Base-by-base conservation (phyloP, 108 stramenopile species). In the Aurantiochytrium sp. region DNA sequence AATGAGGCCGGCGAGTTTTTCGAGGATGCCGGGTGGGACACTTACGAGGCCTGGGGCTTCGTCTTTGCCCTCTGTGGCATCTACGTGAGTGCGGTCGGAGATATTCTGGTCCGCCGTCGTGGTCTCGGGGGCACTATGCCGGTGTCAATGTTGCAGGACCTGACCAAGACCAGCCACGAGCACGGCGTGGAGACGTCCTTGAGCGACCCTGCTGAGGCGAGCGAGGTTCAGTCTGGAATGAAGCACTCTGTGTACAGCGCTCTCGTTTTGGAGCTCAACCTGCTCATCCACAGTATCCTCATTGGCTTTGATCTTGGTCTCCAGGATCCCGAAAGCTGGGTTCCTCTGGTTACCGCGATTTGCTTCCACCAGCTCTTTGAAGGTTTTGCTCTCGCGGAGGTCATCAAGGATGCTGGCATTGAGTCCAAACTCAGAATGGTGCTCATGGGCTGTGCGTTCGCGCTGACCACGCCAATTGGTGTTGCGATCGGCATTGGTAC, bases 301-400 rank as follows among this genome's bases (percentile, higher is more conserved):
- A 83, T 83, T 83, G 73, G 73, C 28, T 53, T 83, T 23, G 73
- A 83, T 44, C 73, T 83, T n/a, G 73, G 73, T 5, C 73, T 83
- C 49, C 73, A 83, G 51, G 51, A 51, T 1, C 43, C 42, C 43
- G 28, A 23, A n/a, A 5, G 12, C 16, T 83, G 73, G 73, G 16
- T 1, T 16, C 49, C 73, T 53, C 51, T 83, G 49, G 43, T 83
- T 0, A 53, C 45, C 16, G 73, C 73, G 12, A 47, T 83, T 53
- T 47, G 44, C 4, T 83, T 83, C n/a, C 73, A 83, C 28, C 73
- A 83, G 73, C 45, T 83, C 21, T 83, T 83, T 44, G 73, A 83
- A 23, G 73, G 73, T 18, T 51, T 83, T 83, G 73, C 73, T 10
- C 44, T 83, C 49, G 73, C 49, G 5, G 49, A 83, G 73, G 51